Evolutionary conservation across 306 rosid species (phyloP).

Genomic region (Oxytropis ochrocephala): DNA sequence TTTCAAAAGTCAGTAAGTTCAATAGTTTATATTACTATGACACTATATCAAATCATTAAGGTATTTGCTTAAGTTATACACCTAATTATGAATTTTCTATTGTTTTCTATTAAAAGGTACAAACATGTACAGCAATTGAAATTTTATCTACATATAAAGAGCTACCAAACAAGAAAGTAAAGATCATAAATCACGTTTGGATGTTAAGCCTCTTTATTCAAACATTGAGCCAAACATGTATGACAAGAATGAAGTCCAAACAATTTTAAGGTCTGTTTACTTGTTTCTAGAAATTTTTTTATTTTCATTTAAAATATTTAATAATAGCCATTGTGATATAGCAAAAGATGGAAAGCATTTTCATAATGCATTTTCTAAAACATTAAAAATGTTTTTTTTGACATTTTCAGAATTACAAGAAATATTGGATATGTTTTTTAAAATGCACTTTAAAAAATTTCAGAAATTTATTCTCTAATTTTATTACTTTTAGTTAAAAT

Average conservation of each 20-base stretch:
- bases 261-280: background rate
- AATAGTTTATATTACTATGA: background rate
- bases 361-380: no score
- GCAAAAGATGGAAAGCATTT: no score
- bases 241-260: background rate
- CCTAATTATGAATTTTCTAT: slow-evolving; percentile 14
- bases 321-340: no score
- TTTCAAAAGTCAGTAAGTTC: background rate
- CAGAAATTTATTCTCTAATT: no score
- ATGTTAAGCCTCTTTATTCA: background rate
- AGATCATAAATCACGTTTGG: background rate
- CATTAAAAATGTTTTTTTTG: no score
- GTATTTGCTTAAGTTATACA: slow-evolving; percentile 13
- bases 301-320: no score
- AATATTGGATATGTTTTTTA: no score
- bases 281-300: no score
- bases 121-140: slow-evolving; percentile 23
- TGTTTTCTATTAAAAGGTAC: background rate
- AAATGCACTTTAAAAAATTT: no score
- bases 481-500: no score
- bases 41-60: slow-evolving; percentile 8
- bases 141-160: slow-evolving; percentile 11
- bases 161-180: slow-evolving; percentile 12
- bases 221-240: background rate
- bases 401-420: no score